Conservation (phyloP, 306 rosid genomes). For the Elaeagnus macrophylla region DNA sequence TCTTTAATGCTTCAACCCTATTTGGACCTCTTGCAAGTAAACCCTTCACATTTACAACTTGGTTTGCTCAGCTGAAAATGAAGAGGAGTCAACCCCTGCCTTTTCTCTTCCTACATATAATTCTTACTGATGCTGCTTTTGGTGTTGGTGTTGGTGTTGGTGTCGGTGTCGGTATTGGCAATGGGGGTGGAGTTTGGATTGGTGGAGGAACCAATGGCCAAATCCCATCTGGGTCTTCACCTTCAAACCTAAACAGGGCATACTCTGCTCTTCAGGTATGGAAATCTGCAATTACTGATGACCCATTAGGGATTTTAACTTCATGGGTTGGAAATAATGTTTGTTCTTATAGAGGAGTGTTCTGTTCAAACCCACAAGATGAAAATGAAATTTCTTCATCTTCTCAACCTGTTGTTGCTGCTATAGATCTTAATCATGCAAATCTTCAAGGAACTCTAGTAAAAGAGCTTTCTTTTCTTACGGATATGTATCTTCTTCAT, state of each 20-base stretch:
- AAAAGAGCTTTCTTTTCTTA: slow-evolving; percentile 61
- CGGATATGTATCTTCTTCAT: slow-evolving; percentile 65
- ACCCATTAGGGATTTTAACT: slow-evolving; percentile 49
- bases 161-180: slow-evolving; percentile 14
- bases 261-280: slow-evolving; percentile 77
- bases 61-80: slow-evolving; percentile 37
- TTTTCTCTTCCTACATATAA: slow-evolving; percentile 28
- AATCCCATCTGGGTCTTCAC: slow-evolving; percentile 34
- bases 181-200: slow-evolving; percentile 51
- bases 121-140: slow-evolving; percentile 30
- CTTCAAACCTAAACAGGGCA: slow-evolving; percentile 41
- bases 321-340: slow-evolving; percentile 74
- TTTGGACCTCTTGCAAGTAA: slow-evolving; percentile 34
- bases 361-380: slow-evolving; percentile 48
- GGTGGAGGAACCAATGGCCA: slow-evolving; percentile 56
- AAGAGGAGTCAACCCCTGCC: slow-evolving; percentile 33
- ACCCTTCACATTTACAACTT: slow-evolving; percentile 18
- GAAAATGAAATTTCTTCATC: slow-evolving; percentile 28
- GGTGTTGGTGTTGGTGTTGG: slow-evolving; percentile 18
- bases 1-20: slow-evolving; percentile 40
- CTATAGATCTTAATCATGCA: slow-evolving; percentile 94
- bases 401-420: slow-evolving; percentile 41
- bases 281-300: slow-evolving; percentile 84
- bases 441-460: slow-evolving; percentile 74
- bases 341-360: slow-evolving; percentile 83